Percentiles rank a stretch among this genome's conserved stretches.
Conservation (phyloP, 768 basidiomycete species). For the Lactarius trivialis region DNA sequence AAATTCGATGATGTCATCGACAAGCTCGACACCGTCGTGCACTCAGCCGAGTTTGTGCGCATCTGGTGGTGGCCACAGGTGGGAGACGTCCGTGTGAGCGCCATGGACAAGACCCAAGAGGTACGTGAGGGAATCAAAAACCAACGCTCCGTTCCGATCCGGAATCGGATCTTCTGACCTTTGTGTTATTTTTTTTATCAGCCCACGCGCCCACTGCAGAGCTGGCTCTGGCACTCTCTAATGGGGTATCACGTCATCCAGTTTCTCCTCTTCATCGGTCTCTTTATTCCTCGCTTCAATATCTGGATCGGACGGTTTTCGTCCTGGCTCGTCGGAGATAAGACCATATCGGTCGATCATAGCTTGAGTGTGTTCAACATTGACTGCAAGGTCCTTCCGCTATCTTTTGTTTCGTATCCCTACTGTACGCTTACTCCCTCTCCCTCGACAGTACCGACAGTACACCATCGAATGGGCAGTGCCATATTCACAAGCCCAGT, state of each 20-base stretch:
- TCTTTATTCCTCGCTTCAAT: constrained; percentile 58
- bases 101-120: constrained; percentile 69
- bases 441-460: constrained; percentile 64
- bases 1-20: constrained; percentile 57
- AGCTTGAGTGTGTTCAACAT: constrained; percentile 85
- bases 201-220: constrained; percentile 46
- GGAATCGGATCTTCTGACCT: constrained; percentile 13
- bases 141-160: constrained; percentile 2
- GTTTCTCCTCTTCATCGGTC: constrained; percentile 70
- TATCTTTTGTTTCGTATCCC: background rate
- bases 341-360: constrained; percentile 62
- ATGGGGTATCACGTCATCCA: constrained; percentile 80
- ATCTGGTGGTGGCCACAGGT: constrained; percentile 93
- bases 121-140: constrained; percentile 39
- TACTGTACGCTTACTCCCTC: background rate
- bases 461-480: constrained; percentile 96
- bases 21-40: constrained; percentile 48
- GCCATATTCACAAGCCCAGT: constrained; percentile 57
- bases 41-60: constrained; percentile 79
- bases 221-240: constrained; percentile 65
- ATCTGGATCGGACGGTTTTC: constrained; percentile 55
- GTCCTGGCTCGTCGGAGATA: constrained; percentile 57
- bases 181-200: constrained; percentile 28
- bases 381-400: constrained; percentile 71
- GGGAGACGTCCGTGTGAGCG: constrained; percentile 62